Evolutionary conservation across 164 flowering plant species (phyloP).

Genomic region (Euptelea pleiosperma): DNA sequence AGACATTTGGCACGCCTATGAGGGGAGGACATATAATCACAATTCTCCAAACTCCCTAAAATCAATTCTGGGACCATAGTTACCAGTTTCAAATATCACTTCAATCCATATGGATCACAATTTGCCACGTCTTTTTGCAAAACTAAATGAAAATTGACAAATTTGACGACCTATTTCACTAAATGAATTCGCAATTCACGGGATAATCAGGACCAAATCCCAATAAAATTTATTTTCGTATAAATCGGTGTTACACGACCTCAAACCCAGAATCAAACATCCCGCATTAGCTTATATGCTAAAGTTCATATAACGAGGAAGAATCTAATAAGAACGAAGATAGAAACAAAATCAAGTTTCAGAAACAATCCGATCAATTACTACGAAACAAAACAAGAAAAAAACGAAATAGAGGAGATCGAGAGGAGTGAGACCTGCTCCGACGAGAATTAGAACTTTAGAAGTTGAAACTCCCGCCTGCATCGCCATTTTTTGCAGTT

Average conservation of each 20-base stretch:
- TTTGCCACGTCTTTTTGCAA: neutral
- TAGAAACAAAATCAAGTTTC: neutral
- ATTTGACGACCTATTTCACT: neutral
- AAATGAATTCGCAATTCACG: neutral
- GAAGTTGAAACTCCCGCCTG: slow-evolving; percentile 69
- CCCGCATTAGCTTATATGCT: no score
- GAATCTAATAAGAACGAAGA: neutral
- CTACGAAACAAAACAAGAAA: neutral
- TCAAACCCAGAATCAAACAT: neutral
- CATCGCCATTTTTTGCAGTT: slow-evolving; percentile 49
- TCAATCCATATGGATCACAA: neutral
- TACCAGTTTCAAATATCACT: neutral
- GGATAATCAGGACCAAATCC: no score
- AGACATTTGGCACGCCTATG: no score
- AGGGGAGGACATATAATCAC: no score
- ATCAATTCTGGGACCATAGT: neutral
- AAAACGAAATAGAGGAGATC: neutral
- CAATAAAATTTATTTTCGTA: neutral
- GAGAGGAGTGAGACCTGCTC: slow-evolving; percentile 50
- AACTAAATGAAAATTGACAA: neutral
- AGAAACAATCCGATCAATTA: neutral
- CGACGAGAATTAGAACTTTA: slow-evolving; percentile 71
- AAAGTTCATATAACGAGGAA: no score
- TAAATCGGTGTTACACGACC: neutral
- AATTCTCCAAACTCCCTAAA: neutral